Conservation (phyloP, 768 basidiomycete genomes). For the Cystobasidiopsis lactophilus region DNA sequence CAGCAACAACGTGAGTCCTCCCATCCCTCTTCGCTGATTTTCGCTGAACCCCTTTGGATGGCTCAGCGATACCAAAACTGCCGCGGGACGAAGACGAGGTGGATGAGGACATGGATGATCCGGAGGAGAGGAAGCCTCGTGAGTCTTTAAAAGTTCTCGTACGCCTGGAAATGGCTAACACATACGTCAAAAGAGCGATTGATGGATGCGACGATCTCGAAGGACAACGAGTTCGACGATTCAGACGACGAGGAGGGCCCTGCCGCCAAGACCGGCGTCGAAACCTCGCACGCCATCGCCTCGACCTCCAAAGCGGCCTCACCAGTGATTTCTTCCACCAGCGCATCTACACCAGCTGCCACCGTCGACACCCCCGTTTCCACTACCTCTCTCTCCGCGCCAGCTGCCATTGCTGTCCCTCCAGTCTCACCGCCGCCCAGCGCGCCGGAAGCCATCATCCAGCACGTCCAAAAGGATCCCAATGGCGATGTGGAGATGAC, state of each 20-base stretch:
- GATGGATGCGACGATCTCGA: neutral
- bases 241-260: conserved; percentile 77
- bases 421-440: too few relatives aligned
- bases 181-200: neutral
- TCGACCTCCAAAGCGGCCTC: too few relatives aligned
- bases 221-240: conserved; percentile 77
- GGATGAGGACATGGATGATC: conserved; percentile 60
- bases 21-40: neutral
- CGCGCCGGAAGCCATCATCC: too few relatives aligned
- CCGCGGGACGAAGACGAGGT: conserved; percentile 72
- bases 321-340: too few relatives aligned
- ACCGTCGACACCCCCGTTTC: too few relatives aligned
- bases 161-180: neutral
- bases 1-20: conserved; percentile 53
- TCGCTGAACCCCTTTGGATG: neutral
- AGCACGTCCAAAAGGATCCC: too few relatives aligned
- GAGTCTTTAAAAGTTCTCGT: neutral
- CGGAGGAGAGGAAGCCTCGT: conserved; percentile 43
- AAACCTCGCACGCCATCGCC: too few relatives aligned
- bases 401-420: too few relatives aligned
- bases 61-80: conserved; percentile 12
- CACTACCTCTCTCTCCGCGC: too few relatives aligned
- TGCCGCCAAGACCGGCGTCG: too few relatives aligned
- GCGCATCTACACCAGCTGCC: too few relatives aligned
- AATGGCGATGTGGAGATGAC: too few relatives aligned